A percentile compares a stretch with the other conserved stretches of the same genome.
These are phyloP conservation scores for Lactifluus pinguis DNA, from an alignment of 768 basidiomycete species.

Conservation along the genomic window DNA sequence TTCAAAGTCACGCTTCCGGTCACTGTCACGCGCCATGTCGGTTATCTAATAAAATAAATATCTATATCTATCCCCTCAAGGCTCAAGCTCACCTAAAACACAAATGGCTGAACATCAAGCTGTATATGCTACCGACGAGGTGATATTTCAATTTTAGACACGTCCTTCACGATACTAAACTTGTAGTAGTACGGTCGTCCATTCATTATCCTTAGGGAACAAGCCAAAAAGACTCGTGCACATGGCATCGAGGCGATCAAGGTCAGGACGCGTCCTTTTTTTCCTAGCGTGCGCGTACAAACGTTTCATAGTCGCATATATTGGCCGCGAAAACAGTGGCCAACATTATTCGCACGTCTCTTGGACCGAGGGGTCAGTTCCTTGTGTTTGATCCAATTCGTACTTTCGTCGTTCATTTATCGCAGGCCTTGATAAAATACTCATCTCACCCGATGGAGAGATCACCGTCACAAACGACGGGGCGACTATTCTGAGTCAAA, in stretches of 20 bases:
- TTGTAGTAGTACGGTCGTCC: constrained; percentile 74
- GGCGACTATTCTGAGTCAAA: constrained; percentile 94
- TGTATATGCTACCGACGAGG: constrained; percentile 83
- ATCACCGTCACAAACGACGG: constrained; percentile 99
- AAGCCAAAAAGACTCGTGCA: constrained; percentile 81
- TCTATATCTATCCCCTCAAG: too few relatives aligned
- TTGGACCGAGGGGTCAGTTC: constrained; percentile 83
- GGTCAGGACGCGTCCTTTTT: constrained; percentile 34
- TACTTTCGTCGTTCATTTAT: neutral
- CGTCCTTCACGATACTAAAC: neutral
- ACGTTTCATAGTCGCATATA: constrained; percentile 67
- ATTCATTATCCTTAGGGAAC: constrained; percentile 96
- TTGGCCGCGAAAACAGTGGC: constrained; percentile 90
- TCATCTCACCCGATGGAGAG: constrained; percentile 94
- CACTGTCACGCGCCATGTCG: constrained; percentile 5
- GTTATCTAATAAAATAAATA: too few relatives aligned
- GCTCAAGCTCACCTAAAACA: neutral
- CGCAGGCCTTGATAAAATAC: constrained; percentile 87
- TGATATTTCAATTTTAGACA: constrained; percentile 22
- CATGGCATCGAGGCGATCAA: constrained; percentile 96
- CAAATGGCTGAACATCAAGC: constrained; percentile 46
- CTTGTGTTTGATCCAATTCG: neutral
- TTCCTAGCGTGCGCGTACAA: constrained; percentile 1
- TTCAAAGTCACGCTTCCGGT: constrained; percentile 6
- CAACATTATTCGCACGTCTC: constrained; percentile 89